Percentiles rank a stretch among this genome's conserved stretches.
Conservation (phyloP, 1,284 basidiomycete genomes). For the Somion occarium region DNA sequence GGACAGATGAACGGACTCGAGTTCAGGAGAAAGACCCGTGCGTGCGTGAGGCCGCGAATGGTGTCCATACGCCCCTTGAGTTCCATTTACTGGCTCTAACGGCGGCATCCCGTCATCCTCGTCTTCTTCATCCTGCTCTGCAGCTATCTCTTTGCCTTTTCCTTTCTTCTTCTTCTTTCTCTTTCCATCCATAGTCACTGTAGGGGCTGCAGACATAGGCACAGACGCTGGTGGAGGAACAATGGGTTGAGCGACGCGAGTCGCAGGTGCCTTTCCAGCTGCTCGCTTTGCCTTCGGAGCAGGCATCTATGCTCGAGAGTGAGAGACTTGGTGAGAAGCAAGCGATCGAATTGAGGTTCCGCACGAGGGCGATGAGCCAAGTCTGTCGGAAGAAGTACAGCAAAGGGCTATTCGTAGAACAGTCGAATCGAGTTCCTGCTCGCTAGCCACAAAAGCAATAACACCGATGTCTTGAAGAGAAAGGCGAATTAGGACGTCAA, state of each 20-base stretch:
- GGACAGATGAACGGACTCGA: conserved; percentile 44
- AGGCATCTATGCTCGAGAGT: too few relatives aligned
- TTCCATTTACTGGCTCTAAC: conserved; percentile 18
- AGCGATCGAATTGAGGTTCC: too few relatives aligned
- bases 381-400: too few relatives aligned
- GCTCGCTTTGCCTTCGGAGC: conserved; percentile 8
- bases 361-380: too few relatives aligned
- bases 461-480: too few relatives aligned
- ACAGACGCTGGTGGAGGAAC: conserved; percentile 3
- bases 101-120: conserved; percentile 26
- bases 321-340: too few relatives aligned
- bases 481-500: too few relatives aligned
- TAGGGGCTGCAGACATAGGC: conserved; percentile 2
- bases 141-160: conserved; percentile 36
- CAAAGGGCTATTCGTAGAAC: too few relatives aligned
- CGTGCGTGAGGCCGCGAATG: conserved; percentile 21
- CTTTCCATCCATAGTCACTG: conserved; percentile 18
- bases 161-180: conserved; percentile 46
- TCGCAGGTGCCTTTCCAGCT: conserved; percentile 4
- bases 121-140: conserved; percentile 26
- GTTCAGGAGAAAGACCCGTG: conserved; percentile 38
- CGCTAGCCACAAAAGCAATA: too few relatives aligned
- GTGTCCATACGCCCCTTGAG: conserved; percentile 16
- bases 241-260: conserved; percentile 1
- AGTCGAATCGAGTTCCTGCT: too few relatives aligned